Evolutionary conservation across 2,329 filamentous ascomycete species (phyloP).

Genomic region (Hymenoscyphus fructigenus): DNA sequence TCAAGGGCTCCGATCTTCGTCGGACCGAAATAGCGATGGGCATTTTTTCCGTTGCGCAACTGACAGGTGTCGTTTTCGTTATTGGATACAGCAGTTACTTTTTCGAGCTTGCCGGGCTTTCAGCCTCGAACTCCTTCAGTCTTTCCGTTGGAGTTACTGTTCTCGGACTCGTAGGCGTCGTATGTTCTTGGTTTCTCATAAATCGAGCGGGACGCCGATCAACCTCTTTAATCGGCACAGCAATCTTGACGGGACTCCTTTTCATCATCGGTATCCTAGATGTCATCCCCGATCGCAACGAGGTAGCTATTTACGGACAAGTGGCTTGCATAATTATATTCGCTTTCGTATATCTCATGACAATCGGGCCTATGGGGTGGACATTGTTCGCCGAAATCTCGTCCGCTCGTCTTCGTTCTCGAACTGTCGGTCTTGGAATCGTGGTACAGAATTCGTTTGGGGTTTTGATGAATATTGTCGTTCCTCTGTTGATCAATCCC

Average conservation of each 20-base stretch:
- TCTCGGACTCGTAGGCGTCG: constrained; percentile 39
- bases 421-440: constrained; percentile 9
- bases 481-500: constrained; percentile 35
- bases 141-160: constrained; percentile 40
- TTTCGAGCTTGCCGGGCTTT: constrained; percentile 45
- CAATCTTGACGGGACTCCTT: constrained; percentile 30
- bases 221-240: constrained; percentile 33
- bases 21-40: constrained; percentile 27
- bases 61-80: constrained; percentile 36
- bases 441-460: constrained; percentile 14
- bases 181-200: constrained; percentile 21
- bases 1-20: constrained; percentile 24
- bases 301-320: constrained; percentile 10
- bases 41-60: constrained; percentile 20
- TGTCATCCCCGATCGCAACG: constrained; percentile 1
- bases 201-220: constrained; percentile 16
- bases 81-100: constrained; percentile 47
- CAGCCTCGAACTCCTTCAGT: constrained; percentile 38
- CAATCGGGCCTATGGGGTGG: constrained; percentile 40
- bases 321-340: constrained; percentile 14
- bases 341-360: constrained; percentile 16
- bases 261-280: constrained; percentile 16
- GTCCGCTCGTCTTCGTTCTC: constrained; percentile 41
- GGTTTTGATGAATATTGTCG: constrained; percentile 10
- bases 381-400: constrained; percentile 44